Evolutionary conservation across 305 asterid species (phyloP), one percentile per base, ranked within the genome.

Genomic region (Rubia occidens): DNA sequence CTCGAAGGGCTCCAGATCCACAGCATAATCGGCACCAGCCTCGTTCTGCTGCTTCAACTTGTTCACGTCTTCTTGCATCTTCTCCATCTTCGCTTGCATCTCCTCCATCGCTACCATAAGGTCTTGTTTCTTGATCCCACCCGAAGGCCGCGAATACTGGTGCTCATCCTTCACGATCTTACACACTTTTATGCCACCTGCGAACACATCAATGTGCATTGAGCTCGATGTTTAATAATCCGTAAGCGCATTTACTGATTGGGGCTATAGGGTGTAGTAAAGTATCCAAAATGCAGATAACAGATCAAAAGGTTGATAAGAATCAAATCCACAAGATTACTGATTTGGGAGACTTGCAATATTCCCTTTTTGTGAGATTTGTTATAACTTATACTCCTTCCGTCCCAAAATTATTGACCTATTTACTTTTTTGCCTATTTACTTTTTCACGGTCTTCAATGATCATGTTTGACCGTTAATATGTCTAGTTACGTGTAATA

Each of bases 21-120:
- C 64, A 35, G 77, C 37, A 78, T 71, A 77, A 54, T 64, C 78
- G 10, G 75, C 71, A 68, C 83, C 76, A 3, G 29, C 47, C 72
- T 9, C 54, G 65, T 62, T 71, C 72, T 76, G 79, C 55, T 75
- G 85, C 79, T 79, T 74, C 37, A 75, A 69, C 60, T 60, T 70
- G 68, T 75, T 64, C 78, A 74, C 61, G 39, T 83, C 89, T 64
- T 79, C 80, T 69, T 75, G 83, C 82, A 84, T 59, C 71, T 83
- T 86, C 82, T 81, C 88, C 78, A 82, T 84, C 67, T 76, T 84
- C 29, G 88, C 90, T 75, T 80, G 91, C 82, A 84, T 82, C 82
- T 83, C 90, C 71, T 86, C 90, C 81, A 74, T 65, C 60, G 74
- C 81, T 37, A 81, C 42, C 42, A 66, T 70, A 60, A 69, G 72